Evolutionary conservation across 805 yeast species (phyloP).

Genomic region (Lachancea meyersii): DNA sequence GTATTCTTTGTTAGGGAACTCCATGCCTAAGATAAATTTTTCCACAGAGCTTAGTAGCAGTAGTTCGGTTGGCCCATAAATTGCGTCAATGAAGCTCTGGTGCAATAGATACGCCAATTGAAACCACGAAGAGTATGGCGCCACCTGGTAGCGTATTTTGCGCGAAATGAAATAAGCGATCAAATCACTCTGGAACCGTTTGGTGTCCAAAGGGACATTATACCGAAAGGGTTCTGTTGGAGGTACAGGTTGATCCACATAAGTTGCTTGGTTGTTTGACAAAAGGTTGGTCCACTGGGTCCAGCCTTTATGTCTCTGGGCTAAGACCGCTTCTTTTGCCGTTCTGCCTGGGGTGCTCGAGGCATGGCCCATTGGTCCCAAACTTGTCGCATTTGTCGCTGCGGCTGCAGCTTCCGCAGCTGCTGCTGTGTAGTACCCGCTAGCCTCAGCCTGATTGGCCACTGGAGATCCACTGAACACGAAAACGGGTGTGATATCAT

Average conservation of each 20-base stretch:
- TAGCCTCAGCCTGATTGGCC: constrained; percentile 30
- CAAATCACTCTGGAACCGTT: constrained; percentile 49
- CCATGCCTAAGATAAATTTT: constrained; percentile 67
- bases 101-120: constrained; percentile 70
- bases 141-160: constrained; percentile 59
- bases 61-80: constrained; percentile 80
- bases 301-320: constrained; percentile 46
- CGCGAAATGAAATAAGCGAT: constrained; percentile 49
- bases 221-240: constrained; percentile 48
- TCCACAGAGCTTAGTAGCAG: constrained; percentile 57
- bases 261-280: constrained; percentile 29
- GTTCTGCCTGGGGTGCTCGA: constrained; percentile 15
- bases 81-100: constrained; percentile 55
- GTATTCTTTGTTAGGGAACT: constrained; percentile 57
- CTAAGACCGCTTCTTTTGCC: constrained; percentile 32
- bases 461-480: constrained; percentile 64
- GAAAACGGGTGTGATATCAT: constrained; percentile 69
- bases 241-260: constrained; percentile 32
- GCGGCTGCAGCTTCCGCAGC: constrained; percentile 19
- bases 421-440: constrained; percentile 22
- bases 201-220: constrained; percentile 42
- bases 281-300: constrained; percentile 34
- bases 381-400: constrained; percentile 10
- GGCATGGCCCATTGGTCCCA: constrained; percentile 10
- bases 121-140: constrained; percentile 77